Evolutionary conservation across 2,329 filamentous ascomycete genomes (phyloP).

Genomic region (Fulvia fulva): DNA sequence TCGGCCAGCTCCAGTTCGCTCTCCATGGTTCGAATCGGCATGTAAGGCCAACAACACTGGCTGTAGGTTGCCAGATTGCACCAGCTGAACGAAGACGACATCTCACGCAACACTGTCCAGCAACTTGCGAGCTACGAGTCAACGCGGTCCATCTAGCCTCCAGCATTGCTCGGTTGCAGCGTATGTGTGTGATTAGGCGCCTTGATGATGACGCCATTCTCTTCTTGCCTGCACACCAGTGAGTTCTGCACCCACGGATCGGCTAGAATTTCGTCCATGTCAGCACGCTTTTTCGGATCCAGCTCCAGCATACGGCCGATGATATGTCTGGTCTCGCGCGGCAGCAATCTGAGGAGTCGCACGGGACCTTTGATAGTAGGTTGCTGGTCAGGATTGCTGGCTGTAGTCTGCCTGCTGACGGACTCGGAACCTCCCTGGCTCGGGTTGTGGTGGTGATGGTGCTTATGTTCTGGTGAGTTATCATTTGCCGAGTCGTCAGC

Average conservation of each 20-base stretch:
- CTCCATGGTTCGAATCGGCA: too few relatives aligned
- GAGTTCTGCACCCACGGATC: slow-evolving; percentile 89
- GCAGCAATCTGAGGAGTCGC: slow-evolving; percentile 80
- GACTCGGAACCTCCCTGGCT: slow-evolving; percentile 43
- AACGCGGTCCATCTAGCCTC: slow-evolving; percentile 16
- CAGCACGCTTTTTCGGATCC: slow-evolving; percentile 73
- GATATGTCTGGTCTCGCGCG: slow-evolving; percentile 83
- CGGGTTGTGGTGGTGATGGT: slow-evolving; percentile 34
- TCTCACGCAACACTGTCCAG: not conserved
- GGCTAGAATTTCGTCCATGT: slow-evolving; percentile 75
- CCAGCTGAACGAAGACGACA: too few relatives aligned
- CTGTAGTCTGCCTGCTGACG: slow-evolving; percentile 20
- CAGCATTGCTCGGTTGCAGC: slow-evolving; percentile 44
- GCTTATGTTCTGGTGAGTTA: slow-evolving; percentile 17
- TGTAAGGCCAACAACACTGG: too few relatives aligned
- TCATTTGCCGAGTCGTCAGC: slow-evolving; percentile 19
- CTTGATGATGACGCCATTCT: slow-evolving; percentile 66
- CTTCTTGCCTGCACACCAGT: slow-evolving; percentile 74
- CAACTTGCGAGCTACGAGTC: not conserved
- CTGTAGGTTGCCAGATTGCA: too few relatives aligned
- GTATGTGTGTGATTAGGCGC: slow-evolving; percentile 79
- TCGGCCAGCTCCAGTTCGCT: not conserved
- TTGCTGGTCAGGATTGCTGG: slow-evolving; percentile 27
- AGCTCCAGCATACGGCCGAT: slow-evolving; percentile 90
- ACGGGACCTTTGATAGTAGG: slow-evolving; percentile 83